Conservation (phyloP, 495 filamentous ascomycete genomes). For the Rusavskia elegans region DNA sequence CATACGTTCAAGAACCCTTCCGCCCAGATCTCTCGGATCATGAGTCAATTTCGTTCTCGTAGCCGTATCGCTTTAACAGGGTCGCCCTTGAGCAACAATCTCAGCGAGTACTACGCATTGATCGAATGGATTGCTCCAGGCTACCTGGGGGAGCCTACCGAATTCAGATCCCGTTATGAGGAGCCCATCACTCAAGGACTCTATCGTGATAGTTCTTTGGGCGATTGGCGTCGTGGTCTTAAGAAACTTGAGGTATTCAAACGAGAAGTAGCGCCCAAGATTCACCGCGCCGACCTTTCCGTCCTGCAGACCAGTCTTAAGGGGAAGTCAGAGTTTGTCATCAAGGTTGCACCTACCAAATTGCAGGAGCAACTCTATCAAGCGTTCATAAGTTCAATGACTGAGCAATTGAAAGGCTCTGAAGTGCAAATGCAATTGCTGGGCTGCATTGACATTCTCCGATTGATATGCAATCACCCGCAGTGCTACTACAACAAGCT, state of each 20-base stretch:
- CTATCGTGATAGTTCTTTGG: slow-evolving; percentile 38
- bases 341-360: slow-evolving; percentile 51
- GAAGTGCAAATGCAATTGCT: slow-evolving; percentile 20
- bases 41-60: slow-evolving; percentile 42
- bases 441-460: slow-evolving; percentile 39
- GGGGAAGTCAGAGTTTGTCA: slow-evolving; percentile 64
- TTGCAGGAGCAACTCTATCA: slow-evolving; percentile 52
- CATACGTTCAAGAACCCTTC: slow-evolving; percentile 56
- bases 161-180: slow-evolving; percentile 54
- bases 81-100: slow-evolving; percentile 69
- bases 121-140: slow-evolving; percentile 76
- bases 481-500: slow-evolving; percentile 43
- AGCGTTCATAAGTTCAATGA: slow-evolving; percentile 31
- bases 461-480: slow-evolving; percentile 65
- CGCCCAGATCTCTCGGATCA: slow-evolving; percentile 32
- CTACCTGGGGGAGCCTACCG: slow-evolving; percentile 47
- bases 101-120: slow-evolving; percentile 70
- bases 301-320: slow-evolving; percentile 50
- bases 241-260: slow-evolving; percentile 57
- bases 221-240: slow-evolving; percentile 38
- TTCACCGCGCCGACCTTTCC: slow-evolving; percentile 55
- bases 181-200: slow-evolving; percentile 61
- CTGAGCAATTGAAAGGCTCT: slow-evolving; percentile 5
- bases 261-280: slow-evolving; percentile 57
- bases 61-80: slow-evolving; percentile 78